phyloP scores from a whole-genome alignment of 83 land plant genomes.

The Picea abies region DNA sequence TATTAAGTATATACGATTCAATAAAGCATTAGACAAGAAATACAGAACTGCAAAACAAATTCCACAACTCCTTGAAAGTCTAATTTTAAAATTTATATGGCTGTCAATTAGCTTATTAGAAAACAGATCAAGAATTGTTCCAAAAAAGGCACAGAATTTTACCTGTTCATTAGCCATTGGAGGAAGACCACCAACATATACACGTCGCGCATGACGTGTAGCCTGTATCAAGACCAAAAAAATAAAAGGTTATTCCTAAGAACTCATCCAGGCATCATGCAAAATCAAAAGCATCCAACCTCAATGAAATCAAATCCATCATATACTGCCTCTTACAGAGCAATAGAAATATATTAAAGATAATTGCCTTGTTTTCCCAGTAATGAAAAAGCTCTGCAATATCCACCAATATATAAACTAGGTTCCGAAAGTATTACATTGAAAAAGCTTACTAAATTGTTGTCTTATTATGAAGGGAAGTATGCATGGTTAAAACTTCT shows the following conservation, averaged over 20 bases:
- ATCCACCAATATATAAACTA: background rate
- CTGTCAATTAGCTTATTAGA: background rate
- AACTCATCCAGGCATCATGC: background rate
- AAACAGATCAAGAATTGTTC: background rate
- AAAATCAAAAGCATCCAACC: background rate
- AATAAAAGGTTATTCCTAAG: background rate
- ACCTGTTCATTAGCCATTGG: conserved; percentile 96
- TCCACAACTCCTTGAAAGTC: too few relatives aligned
- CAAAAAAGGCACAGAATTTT: conserved; percentile 57
- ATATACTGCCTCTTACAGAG: background rate
- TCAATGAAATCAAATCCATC: background rate
- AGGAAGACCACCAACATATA: conserved; percentile 97
- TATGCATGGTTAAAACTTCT: background rate
- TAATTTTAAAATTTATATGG: too few relatives aligned
- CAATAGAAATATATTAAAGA: background rate
- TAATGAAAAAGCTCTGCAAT: background rate
- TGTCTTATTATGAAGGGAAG: background rate
- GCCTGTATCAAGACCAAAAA: conserved; percentile 50
- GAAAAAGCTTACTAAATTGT: background rate
- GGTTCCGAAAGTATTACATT: too few relatives aligned
- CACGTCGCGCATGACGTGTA: conserved; percentile 95
- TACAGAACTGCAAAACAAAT: background rate
- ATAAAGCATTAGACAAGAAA: background rate
- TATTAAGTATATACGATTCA: background rate
- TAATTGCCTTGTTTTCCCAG: background rate